These are phyloP conservation scores for Cotoneaster glaucophyllus DNA, from an alignment of 306 rosid species.

Conservation along the genomic window DNA sequence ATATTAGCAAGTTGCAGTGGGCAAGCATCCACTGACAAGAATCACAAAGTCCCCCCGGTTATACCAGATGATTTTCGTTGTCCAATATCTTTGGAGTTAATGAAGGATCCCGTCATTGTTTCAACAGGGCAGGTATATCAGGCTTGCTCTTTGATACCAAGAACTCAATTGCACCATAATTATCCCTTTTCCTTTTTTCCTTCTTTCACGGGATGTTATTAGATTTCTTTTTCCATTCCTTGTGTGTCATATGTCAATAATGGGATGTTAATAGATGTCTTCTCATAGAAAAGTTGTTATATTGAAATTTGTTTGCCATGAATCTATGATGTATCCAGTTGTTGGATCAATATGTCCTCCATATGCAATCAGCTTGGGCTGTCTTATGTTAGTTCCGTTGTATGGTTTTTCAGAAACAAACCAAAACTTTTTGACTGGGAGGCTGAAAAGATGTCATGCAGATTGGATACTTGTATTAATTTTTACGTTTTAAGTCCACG, in stretches of 20 bases:
- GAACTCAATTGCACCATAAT: background rate
- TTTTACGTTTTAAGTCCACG: conserved; percentile 11
- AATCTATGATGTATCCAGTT: background rate
- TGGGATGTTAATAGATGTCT: background rate
- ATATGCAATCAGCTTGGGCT: background rate
- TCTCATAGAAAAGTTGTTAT: conserved; percentile 4
- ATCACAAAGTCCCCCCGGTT: conserved; percentile 42
- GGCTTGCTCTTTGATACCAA: conserved; percentile 10
- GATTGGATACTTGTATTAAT: conserved; percentile 6
- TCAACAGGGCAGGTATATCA: conserved; percentile 94
- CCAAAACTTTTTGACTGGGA: background rate
- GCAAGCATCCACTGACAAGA: conserved; percentile 40
- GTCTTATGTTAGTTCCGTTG: background rate
- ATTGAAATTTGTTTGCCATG: conserved; percentile 15
- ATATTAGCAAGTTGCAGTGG: conserved; percentile 41
- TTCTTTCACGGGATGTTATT: background rate
- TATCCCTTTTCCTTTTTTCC: background rate
- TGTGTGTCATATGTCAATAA: background rate
- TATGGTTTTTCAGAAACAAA: background rate
- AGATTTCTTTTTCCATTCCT: background rate
- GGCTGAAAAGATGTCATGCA: conserved; percentile 3
- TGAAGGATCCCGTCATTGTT: conserved; percentile 96
- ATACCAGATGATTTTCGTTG: conserved; percentile 93
- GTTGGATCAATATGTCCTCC: background rate
- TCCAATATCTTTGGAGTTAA: conserved; percentile 92